Evolutionary conservation across 2,329 filamentous ascomycete species (phyloP), one percentile per base, ranked within the genome.

Genomic region (Elsinoe ampelina): DNA sequence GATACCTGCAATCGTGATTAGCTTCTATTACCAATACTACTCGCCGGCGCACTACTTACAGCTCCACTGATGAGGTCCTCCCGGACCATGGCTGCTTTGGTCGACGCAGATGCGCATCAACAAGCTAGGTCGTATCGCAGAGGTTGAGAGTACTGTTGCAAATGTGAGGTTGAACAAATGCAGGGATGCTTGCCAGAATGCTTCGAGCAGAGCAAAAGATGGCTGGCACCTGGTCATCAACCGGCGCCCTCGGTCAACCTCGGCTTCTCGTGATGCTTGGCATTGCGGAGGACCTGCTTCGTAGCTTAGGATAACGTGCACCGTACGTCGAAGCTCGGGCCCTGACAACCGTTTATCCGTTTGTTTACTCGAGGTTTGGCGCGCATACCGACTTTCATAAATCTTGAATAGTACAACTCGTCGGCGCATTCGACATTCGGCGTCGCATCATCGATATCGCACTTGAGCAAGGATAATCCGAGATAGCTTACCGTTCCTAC

Each of bases 31-130:
- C 1, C 10, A 35, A 50, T 26, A 35, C 26, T 7, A n/a, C n/a
- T n/a, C 17, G 38, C 32, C n/a, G 15, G 19, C 34, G 34, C n/a
- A 13, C 15, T 39, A 67, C 73, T 67, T 66, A 76, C 75, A 66
- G 89, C 91, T 68, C 90, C 95, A 64, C 83, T 79, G 66, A 95
- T 83, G 62, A 96, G 78, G 71, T 97, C 92, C 82, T 97, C 92
- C 70, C 93, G 89, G 77, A 95, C 89, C 77, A 91, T 85, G 78
- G 84, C 92, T 72, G 38, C 6, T 32, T 22, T 13, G 20, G 22
- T 19, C 10, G 22, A 30, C 52, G 52, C 52, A 26, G 3, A n/a
- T 22, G 19, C 38, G 22, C 36, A 11, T n/a, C 10, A 19, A 5
- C 19, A 17, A 5, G 2, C 7, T 5, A 22, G n/a, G 3, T 15